Evolutionary conservation across 768 basidiomycete species (phyloP).

Genomic region (Boletus vermiculosoides): DNA sequence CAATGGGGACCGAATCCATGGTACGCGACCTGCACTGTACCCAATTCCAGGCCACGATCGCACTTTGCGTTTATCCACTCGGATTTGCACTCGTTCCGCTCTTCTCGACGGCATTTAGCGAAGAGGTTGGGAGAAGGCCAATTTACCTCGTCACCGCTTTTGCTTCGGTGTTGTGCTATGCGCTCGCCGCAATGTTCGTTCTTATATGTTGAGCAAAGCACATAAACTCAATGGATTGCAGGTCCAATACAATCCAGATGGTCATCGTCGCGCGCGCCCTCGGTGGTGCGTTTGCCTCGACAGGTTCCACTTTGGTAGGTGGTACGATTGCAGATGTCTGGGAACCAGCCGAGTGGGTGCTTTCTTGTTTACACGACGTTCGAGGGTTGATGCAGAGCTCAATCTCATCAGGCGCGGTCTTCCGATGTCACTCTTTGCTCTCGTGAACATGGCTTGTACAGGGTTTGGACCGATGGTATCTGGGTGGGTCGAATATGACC

Average conservation of each 20-base stretch:
- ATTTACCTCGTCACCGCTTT: slow-evolving; percentile 52
- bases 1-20: slow-evolving; percentile 57
- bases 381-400: not conserved
- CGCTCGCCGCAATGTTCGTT: slow-evolving; percentile 33
- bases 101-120: slow-evolving; percentile 64
- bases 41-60: slow-evolving; percentile 44
- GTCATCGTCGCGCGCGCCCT: slow-evolving; percentile 62
- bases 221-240: slow-evolving; percentile 8
- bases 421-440: slow-evolving; percentile 71
- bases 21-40: slow-evolving; percentile 43
- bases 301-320: slow-evolving; percentile 66
- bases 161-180: slow-evolving; percentile 43
- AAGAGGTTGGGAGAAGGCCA: slow-evolving; percentile 65
- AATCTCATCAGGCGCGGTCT: slow-evolving; percentile 52
- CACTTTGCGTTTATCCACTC: slow-evolving; percentile 52
- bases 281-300: slow-evolving; percentile 63
- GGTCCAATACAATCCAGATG: slow-evolving; percentile 47
- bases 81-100: slow-evolving; percentile 65
- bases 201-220: not conserved
- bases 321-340: slow-evolving; percentile 71
- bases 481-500: slow-evolving; percentile 64
- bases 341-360: slow-evolving; percentile 52
- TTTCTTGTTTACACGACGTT: not conserved
- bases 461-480: slow-evolving; percentile 63
- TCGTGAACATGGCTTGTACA: slow-evolving; percentile 58